phyloP scores from a whole-genome alignment of 768 basidiomycete genomes.

The Lanmaoa pseudosensibilis region DNA sequence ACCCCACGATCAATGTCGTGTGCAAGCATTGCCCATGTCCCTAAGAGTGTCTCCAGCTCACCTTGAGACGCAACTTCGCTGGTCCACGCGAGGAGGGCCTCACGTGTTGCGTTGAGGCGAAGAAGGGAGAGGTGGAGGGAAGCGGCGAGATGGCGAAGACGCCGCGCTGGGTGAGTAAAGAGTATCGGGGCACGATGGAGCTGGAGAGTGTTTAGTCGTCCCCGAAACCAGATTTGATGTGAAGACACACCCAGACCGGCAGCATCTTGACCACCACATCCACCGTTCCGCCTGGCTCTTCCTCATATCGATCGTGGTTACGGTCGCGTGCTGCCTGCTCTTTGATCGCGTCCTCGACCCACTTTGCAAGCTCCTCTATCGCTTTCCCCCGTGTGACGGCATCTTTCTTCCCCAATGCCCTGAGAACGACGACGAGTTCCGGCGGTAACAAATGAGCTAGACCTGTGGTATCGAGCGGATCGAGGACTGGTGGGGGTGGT shows the following conservation, averaged over 20 bases:
- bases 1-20: constrained; percentile 74
- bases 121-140: constrained; percentile 67
- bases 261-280: constrained; percentile 55
- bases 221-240: not conserved
- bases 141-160: constrained; percentile 62
- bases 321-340: constrained; percentile 42
- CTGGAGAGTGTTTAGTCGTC: constrained; percentile 39
- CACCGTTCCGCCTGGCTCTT: constrained; percentile 18
- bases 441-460: constrained; percentile 73
- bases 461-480: constrained; percentile 86
- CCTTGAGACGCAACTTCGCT: constrained; percentile 46
- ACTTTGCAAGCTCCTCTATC: constrained; percentile 75
- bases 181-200: constrained; percentile 84
- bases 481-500: constrained; percentile 67
- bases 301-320: constrained; percentile 8
- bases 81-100: constrained; percentile 51
- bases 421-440: constrained; percentile 78
- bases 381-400: constrained; percentile 80
- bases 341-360: constrained; percentile 56
- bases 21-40: constrained; percentile 70
- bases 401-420: constrained; percentile 87
- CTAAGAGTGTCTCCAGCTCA: constrained; percentile 58
- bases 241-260: constrained; percentile 82
- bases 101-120: constrained; percentile 47
- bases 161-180: constrained; percentile 76